Evolutionary conservation across 176 grass and related monocot species (phyloP).

Genomic region (Saccharum officinarum): DNA sequence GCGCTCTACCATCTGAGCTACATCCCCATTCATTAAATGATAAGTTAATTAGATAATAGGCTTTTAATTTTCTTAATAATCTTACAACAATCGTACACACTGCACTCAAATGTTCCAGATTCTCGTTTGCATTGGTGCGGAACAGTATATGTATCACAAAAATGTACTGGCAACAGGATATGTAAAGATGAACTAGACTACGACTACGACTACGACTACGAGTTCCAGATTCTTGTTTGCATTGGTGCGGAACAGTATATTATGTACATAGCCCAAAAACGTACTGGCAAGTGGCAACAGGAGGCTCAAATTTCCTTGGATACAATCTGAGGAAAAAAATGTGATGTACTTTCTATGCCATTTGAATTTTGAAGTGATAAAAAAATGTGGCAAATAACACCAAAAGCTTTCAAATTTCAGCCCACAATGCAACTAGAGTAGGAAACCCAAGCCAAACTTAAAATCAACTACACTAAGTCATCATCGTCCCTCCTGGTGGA

Average conservation of each 20-base stretch:
- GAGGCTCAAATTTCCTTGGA: neutral
- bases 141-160: no score
- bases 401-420: conserved; percentile 12
- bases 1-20: conserved; percentile 99
- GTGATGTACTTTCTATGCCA: conserved; percentile 15
- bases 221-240: neutral
- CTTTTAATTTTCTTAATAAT: no score
- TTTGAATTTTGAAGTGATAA: conserved; percentile 6
- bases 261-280: no score
- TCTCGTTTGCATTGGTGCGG: no score
- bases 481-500: conserved; percentile 89
- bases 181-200: no score
- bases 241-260: neutral
- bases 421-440: neutral
- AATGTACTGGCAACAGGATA: no score
- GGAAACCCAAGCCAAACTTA: neutral
- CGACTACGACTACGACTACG: no score
- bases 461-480: conserved; percentile 46
- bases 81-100: no score
- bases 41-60: no score
- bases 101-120: no score
- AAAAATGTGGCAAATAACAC: conserved; percentile 19
- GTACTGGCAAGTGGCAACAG: neutral
- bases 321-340: conserved; percentile 14
- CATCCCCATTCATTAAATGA: no score